Conservation (phyloP, 345 rosid genomes). For the Lumnitzera littorea region DNA sequence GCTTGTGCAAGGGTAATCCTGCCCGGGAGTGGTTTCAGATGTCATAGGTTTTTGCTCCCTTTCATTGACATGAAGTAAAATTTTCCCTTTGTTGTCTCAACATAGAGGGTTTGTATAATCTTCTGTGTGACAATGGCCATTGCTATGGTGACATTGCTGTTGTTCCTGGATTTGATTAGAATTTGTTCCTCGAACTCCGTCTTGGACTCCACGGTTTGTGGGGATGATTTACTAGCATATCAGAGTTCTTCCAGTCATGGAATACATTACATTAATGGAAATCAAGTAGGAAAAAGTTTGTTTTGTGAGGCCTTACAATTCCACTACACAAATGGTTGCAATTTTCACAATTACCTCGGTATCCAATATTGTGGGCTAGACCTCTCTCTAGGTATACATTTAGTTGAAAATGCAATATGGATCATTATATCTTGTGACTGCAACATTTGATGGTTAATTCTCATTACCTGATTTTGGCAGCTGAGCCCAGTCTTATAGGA, state of each 20-base stretch:
- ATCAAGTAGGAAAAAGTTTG: constrained; percentile 30
- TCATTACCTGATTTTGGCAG: constrained; percentile 23
- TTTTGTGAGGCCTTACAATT: constrained; percentile 53
- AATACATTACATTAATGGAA: constrained; percentile 52
- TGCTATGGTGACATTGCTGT: constrained; percentile 25
- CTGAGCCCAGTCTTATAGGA: constrained; percentile 11
- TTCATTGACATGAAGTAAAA: background rate
- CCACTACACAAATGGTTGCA: constrained; percentile 39
- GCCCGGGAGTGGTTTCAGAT: no score
- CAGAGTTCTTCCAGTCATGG: constrained; percentile 28
- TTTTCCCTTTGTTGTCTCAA: background rate
- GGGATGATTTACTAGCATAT: constrained; percentile 42
- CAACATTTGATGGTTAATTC: background rate
- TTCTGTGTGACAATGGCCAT: constrained; percentile 21
- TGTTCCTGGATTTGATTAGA: constrained; percentile 30
- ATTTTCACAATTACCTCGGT: constrained; percentile 22
- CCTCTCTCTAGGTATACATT: constrained; percentile 39
- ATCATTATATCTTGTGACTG: background rate
- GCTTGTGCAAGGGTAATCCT: no score
- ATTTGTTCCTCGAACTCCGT: constrained; percentile 28
- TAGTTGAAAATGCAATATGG: background rate
- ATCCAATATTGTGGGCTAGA: constrained; percentile 31
- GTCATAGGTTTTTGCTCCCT: no score
- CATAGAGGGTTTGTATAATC: background rate
- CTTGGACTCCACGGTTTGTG: constrained; percentile 45